These are phyloP conservation scores for Fraxinus anomala DNA, from an alignment of 257 asterid species.

Conservation along the genomic window DNA sequence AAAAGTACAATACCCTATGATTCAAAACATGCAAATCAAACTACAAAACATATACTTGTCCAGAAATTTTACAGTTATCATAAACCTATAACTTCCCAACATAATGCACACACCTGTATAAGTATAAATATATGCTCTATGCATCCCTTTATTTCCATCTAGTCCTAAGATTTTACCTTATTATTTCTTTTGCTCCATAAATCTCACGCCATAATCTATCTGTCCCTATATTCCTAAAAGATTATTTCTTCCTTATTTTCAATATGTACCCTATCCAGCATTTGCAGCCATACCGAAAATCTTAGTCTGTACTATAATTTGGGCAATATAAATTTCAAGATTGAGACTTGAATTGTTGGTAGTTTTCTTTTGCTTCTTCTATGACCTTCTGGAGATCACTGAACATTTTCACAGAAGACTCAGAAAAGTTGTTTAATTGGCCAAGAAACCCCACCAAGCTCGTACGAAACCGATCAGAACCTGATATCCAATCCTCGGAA, in stretches of 20 bases:
- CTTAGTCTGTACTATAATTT: slow-evolving; percentile 16
- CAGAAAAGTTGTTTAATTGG: slow-evolving; percentile 61
- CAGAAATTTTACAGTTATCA: neutral
- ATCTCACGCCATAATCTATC: neutral
- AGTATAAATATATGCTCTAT: slow-evolving; percentile 1
- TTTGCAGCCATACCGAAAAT: slow-evolving; percentile 24
- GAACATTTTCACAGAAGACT: slow-evolving; percentile 64
- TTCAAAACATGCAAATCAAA: neutral
- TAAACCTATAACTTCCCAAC: neutral
- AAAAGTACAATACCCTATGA: neutral
- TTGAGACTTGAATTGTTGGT: slow-evolving; percentile 44
- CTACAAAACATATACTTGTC: neutral
- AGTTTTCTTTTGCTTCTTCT: slow-evolving; percentile 57
- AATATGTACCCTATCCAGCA: neutral
- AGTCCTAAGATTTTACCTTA: neutral
- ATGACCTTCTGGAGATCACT: slow-evolving; percentile 56
- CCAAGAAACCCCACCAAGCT: slow-evolving; percentile 73
- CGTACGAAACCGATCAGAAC: slow-evolving; percentile 61
- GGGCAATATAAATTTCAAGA: slow-evolving; percentile 7
- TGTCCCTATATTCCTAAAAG: neutral
- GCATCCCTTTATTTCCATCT: neutral
- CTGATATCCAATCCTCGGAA: slow-evolving; percentile 46
- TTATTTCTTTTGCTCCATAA: neutral
- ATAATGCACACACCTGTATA: neutral
- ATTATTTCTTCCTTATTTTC: neutral